Evolutionary conservation across 2,329 filamentous ascomycete genomes (phyloP).

Genomic region (Arthrinium puccinioides): DNA sequence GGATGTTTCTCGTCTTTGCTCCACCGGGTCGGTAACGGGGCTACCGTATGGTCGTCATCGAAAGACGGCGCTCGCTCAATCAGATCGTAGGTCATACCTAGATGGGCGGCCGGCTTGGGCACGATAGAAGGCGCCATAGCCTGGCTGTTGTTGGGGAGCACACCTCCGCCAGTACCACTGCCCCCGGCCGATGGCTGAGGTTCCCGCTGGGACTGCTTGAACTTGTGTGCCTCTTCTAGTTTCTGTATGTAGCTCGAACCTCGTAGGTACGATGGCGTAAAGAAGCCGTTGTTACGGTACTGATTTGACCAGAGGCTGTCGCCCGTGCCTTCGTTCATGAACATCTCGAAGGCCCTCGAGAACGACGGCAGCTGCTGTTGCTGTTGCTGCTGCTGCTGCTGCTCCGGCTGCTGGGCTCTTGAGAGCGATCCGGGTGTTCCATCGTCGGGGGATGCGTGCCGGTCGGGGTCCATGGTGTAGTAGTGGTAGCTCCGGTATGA

Average conservation of each 20-base stretch:
- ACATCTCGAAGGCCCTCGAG: conserved; percentile 47
- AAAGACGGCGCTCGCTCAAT: conserved; percentile 63
- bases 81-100: conserved; percentile 76
- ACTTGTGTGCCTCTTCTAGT: conserved; percentile 63
- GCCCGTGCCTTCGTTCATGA: conserved; percentile 23
- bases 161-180: conserved; percentile 14
- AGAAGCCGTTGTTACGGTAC: conserved; percentile 46
- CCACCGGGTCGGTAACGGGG: conserved; percentile 75
- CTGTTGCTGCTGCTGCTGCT: too few relatives aligned
- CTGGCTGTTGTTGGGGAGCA: conserved; percentile 8
- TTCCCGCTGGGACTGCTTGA: conserved; percentile 46
- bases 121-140: conserved; percentile 40
- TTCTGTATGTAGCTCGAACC: conserved; percentile 71
- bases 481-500: too few relatives aligned
- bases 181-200: conserved; percentile 35
- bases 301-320: conserved; percentile 19
- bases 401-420: neutral
- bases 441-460: conserved; percentile 18
- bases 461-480: conserved; percentile 27
- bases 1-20: conserved; percentile 68
- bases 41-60: conserved; percentile 52
- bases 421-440: conserved; percentile 8
- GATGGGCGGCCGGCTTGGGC: conserved; percentile 54
- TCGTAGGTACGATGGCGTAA: conserved; percentile 77
- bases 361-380: conserved; percentile 35